Base-by-base conservation (phyloP, 176 grass and related monocot species). In the Lolium rigidum region DNA sequence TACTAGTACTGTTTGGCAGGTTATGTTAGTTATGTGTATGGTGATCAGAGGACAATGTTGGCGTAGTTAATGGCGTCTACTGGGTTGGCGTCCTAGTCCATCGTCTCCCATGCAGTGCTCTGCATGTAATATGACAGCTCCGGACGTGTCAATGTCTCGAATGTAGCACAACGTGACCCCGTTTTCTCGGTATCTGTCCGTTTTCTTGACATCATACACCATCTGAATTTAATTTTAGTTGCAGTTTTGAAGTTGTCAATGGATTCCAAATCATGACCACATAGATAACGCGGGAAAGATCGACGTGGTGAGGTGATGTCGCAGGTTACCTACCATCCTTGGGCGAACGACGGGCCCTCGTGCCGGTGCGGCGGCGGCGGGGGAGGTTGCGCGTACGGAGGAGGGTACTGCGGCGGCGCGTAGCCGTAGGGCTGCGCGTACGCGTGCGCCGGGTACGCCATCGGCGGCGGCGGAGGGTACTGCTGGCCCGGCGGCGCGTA, bases 381-480 rank as follows among this genome's bases (percentile, higher is more conserved):
- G 1, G 85, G 90, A 7, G 90, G 93, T 60, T 88, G 88, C 25
- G 90, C 90, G 84, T 92, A 92, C 43, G 81, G 87, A 14, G 83
- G 87, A 70, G 89, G 86, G 78, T 65, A 67, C 59, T 80, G 85
- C 74, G 87, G 71, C 82, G 70, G 82, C 58, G 90, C 71, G 44
- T 92, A 89, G 14, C 83, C 87, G 55, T 94, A 90, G 17, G 82
- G 76, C 80, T 1, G 90, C 54, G 25, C 82, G 72, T 84, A 84
- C 26, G 57, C 79, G 4, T 60, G 82, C 16, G 69, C 59, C 70
- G 74, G 78, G 76, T 92, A 87, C 39, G 58, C 83, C 68, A 83
- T 88, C 46, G 83, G 80, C 76, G 84, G 92, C 62, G 75, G 88
- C 75, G 35, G 80, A 17, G 66, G 58, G 54, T 48, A 48, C 16